Conservation (phyloP, 306 rosid species). For the Dryas alaskensis region DNA sequence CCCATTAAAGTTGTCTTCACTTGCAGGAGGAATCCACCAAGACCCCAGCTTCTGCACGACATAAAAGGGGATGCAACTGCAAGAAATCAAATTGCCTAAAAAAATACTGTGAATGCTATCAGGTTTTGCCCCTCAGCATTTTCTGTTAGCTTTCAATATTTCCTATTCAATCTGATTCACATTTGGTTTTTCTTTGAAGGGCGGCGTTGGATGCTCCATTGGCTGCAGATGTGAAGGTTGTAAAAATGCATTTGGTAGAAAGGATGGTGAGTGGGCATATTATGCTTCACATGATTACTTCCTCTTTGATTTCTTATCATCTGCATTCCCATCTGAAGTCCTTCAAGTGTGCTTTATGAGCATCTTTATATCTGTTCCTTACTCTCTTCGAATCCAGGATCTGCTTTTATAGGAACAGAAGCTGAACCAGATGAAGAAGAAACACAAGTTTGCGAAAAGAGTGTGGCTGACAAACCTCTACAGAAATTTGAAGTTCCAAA, state of each 20-base stretch:
- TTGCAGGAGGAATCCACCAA: conserved; percentile 73
- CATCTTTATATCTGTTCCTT: not conserved
- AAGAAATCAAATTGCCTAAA: conserved; percentile 82
- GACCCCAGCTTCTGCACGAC: conserved; percentile 80
- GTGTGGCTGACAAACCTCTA: conserved; percentile 41
- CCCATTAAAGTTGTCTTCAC: conserved; percentile 18
- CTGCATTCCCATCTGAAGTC: not conserved
- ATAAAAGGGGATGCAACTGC: conserved; percentile 92
- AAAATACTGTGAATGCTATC: conserved; percentile 88
- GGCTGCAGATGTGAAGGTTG: conserved; percentile 88
- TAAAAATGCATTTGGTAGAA: conserved; percentile 74
- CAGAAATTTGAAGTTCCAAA: conserved; percentile 49
- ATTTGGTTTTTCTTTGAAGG: conserved; percentile 48
- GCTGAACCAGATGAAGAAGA: conserved; percentile 70
- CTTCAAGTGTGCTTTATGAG: not conserved
- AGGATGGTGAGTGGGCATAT: conserved; percentile 61
- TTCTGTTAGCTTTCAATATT: conserved; percentile 13
- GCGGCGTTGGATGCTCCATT: conserved; percentile 88
- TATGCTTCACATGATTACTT: conserved; percentile 1
- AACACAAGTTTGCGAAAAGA: conserved; percentile 49
- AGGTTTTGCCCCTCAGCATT: conserved; percentile 47
- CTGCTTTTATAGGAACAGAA: conserved; percentile 42
- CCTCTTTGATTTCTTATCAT: conserved; percentile 3
- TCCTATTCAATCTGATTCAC: conserved; percentile 30
- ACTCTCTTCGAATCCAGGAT: conserved; percentile 44